Base-by-base conservation (phyloP, 2,329 filamentous ascomycete genomes). In the Fonsecaea nubica region DNA sequence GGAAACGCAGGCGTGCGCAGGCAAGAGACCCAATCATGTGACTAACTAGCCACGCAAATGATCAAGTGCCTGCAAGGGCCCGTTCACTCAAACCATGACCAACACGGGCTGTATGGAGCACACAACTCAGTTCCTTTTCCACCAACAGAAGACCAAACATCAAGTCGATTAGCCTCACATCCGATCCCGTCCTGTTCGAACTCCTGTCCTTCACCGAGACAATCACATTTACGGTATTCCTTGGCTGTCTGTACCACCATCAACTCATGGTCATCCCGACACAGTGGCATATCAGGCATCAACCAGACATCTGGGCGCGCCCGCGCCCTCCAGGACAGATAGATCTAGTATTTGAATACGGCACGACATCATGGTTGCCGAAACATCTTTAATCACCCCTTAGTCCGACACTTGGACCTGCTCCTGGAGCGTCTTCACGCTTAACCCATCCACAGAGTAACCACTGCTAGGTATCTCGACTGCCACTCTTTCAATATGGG, bases 401-500 rank as follows among this genome's bases (percentile, higher is more conserved):
- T 50, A 61, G 32, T 32, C 32, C 15, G 5, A 13, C 25, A 36
- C 7, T 9, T 35, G 32, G 53, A 35, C 53, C 12, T 55, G 45
- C 18, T 50, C 45, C 4, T 18, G 21, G 42, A 50, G 21, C 21
- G 21, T 50, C 45, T 50, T 25, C 25, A 25, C 5, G 1, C 45
- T 21, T 50, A 30, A 50, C 12, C 45, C 45, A 50, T 50, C 45
- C 18, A 25, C 45, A 18, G 21, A 50, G 45, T 25, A 18, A n/a
- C 40, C 15, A 18, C 40, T 18, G 5, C 40, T 18, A 45, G 15
- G n/a, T 15, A 25, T 30, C 45, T 25, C 45, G 18, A 4, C 10
- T 50, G 15, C 21, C 45, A 50, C 4, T 25, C 21, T 25, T 25
- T 58, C 76, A 82, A 65, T 73, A 99, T 99, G 95, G 95, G 95